Base-by-base conservation (phyloP, 768 basidiomycete species). In the Hortiboletus flavorubellus region DNA sequence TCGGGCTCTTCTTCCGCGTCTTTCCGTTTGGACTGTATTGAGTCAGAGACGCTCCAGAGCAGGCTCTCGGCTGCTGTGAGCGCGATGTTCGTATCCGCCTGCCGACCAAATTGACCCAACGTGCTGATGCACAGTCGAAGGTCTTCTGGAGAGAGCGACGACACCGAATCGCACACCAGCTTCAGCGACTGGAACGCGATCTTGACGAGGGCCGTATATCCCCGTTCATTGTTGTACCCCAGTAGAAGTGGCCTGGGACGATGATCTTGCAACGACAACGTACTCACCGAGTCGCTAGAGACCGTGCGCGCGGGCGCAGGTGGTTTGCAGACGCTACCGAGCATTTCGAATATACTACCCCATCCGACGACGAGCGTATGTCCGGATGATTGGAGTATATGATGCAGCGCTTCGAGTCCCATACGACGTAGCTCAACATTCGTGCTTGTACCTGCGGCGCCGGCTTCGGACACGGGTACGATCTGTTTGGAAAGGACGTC, bases 1-100 rank as follows among this genome's bases (percentile, higher is more conserved):
- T 86, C 83, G 0, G 84, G 72, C 48, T 79, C 86, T 59, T 84
- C 81, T 53, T 83, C 81, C 16, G 64, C 71, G 42, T 79, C 79
- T 60, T 86, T 86, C 21, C 91, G 81, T 66, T 91, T 89, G 8
- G 87, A 82, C 64, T 96, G 93, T 35, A 98, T 91, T 1, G 92
- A 89, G 67, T 99, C 96, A 0, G 95, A 97, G 0, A 99, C 91
- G 56, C 91, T 89, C 96, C 96, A 98, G 5, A 99, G 76, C 3
- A 98, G 73, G 50, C 92, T 93, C 54, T 93, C 93, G 0, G 95
- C 93, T 0, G 93, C 92, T 1, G 96, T 96, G 52, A 99, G 74
- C 2, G 94, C 91, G 53, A 99, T 96, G 63, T 99, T 99, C 38
- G 96, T 95, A 60, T 98, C 97, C 1, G 85, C 80, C 64, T 98